Conservation (phyloP, 1,284 basidiomycete species). For the Ceratobasidium papillatum region DNA sequence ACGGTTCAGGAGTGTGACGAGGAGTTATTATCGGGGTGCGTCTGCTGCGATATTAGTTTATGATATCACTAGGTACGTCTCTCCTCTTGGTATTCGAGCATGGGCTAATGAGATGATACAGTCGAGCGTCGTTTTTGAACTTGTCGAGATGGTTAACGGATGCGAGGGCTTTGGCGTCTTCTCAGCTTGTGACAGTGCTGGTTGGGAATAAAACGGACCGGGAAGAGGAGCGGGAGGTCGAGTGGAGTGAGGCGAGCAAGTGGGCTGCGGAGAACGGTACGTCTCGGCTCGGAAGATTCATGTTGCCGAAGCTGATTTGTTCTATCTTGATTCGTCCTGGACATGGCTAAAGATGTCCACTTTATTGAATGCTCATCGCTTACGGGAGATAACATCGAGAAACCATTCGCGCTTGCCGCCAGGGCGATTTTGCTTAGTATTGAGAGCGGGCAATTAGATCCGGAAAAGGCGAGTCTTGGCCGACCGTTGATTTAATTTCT, state of each 20-base stretch:
- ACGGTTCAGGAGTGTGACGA: conserved; percentile 93
- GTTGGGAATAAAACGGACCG: conserved; percentile 96
- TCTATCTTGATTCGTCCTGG: not conserved
- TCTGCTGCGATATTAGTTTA: conserved; percentile 95
- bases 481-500: not conserved
- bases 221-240: conserved; percentile 94
- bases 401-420: conserved; percentile 91
- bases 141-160: conserved; percentile 90
- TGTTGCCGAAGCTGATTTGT: too few species aligned
- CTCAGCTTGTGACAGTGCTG: conserved; percentile 88
- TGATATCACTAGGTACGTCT: conserved; percentile 88
- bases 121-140: conserved; percentile 68
- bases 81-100: not conserved
- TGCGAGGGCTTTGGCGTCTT: conserved; percentile 79
- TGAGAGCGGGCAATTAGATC: conserved; percentile 90
- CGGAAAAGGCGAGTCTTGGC: conserved; percentile 66
- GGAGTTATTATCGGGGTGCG: conserved; percentile 96
- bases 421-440: conserved; percentile 92
- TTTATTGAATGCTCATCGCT: conserved; percentile 94
- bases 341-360: conserved; percentile 70
- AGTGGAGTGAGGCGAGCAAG: conserved; percentile 90
- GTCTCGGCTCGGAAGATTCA: not conserved
- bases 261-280: conserved; percentile 95
- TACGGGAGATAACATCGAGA: conserved; percentile 92
- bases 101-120: conserved; percentile 17